Evolutionary conservation across 2,329 filamentous ascomycete species (phyloP), one percentile per base, ranked within the genome.

Genomic region (Fusarium decemcellulare): DNA sequence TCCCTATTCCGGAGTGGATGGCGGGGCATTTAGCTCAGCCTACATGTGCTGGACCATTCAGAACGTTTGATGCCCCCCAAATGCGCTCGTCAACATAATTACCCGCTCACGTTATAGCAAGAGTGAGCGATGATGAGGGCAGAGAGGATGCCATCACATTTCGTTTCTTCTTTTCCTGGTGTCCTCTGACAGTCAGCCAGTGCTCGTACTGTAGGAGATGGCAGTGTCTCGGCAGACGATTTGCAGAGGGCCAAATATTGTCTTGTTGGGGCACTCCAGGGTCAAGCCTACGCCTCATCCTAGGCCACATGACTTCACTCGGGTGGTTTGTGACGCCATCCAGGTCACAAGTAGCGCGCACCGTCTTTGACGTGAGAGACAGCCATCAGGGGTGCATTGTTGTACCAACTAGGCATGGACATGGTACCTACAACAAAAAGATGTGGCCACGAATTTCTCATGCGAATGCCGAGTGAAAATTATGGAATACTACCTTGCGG

Each of bases 291-390:
- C 59, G 52, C 46, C 53, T 51, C 56, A 55, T 47, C 52, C 36
- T 23, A 37, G 62, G 50, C 65, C 72, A 68, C 73, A 73, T 75
- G 73, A 75, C 73, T 71, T 75, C 58, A 72, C 61, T 67, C 65
- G 70, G 68, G 57, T 65, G 68, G 66, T 73, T 74, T 63, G 64
- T 75, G 73, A 75, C 73, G 72, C 73, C 73, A 75, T 75, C 27
- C 37, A 37, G 69, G 71, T 74, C 69, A 74, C 69, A 74, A 50
- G 72, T 44, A 61, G 62, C 69, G 59, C 48, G 65, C 44, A 58
- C 59, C 61, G 50, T 61, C 51, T 52, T 52, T 62, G 62, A 62
- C 52, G 54, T 57, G 54, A 55, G 52, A 55, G 48, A 58, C 56
- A 60, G 58, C 43, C 56, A 64, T 43, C 57, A 50, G 56, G 68